Conservation (phyloP, 257 asterid genomes). For the Solanum chmielewskii region DNA sequence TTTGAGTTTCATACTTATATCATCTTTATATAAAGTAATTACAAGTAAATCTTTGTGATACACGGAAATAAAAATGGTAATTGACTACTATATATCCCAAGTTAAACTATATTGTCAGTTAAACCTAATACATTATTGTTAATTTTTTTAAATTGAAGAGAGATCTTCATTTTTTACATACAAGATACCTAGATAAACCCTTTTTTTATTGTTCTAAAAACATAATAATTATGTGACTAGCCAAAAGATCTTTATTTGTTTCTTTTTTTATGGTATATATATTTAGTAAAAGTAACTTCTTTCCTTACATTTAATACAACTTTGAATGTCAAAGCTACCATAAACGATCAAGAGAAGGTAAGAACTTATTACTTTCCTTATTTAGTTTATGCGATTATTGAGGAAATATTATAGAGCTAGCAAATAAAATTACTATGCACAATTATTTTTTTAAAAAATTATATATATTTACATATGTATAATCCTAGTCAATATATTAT, state of each 20-base stretch:
- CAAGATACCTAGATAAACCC: background rate
- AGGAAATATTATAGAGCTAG: background rate
- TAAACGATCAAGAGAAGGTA: background rate
- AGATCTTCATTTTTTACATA: background rate
- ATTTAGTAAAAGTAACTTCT: background rate
- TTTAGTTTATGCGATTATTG: background rate
- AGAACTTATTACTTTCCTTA: background rate
- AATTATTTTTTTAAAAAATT: no score
- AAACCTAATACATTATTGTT: background rate
- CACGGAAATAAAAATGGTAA: background rate
- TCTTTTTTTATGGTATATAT: background rate
- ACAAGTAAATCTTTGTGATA: background rate
- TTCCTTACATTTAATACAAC: background rate
- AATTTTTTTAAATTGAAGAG: background rate
- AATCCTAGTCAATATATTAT: background rate
- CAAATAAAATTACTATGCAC: background rate
- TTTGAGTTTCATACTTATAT: no score
- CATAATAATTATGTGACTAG: background rate
- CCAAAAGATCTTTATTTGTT: background rate
- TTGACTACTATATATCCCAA: background rate
- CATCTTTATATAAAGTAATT: background rate
- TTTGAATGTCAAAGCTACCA: background rate
- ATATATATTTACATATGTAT: background rate
- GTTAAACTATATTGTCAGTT: background rate
- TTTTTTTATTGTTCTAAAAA: background rate